Evolutionary conservation across 2,329 filamentous ascomycete species (phyloP).

Genomic region (Cercospora citrullina): DNA sequence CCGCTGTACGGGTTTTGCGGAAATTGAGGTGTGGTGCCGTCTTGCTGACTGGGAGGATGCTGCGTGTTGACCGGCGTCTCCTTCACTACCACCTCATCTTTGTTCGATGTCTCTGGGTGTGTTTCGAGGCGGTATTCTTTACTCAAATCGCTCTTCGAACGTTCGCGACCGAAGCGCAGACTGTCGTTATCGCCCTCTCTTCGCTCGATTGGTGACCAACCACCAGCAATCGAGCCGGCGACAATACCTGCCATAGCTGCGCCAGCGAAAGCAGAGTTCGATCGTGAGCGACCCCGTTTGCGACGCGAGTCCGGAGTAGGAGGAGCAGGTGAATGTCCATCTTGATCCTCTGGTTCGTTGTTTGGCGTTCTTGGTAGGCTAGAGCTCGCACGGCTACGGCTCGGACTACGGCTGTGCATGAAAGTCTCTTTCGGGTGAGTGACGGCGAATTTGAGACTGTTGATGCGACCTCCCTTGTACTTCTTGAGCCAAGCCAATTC

Average conservation of each 20-base stretch:
- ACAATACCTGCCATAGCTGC: slow-evolving; percentile 83
- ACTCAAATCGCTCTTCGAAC: slow-evolving; percentile 36
- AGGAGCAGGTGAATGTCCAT: slow-evolving; percentile 46
- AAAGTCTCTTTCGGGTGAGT: slow-evolving; percentile 72
- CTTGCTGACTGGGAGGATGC: slow-evolving; percentile 47
- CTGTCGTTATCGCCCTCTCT: slow-evolving; percentile 40
- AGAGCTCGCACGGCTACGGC: slow-evolving; percentile 62
- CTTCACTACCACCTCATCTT: slow-evolving; percentile 50
- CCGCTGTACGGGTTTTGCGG: slow-evolving; percentile 45
- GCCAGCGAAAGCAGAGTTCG: slow-evolving; percentile 71
- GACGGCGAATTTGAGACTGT: slow-evolving; percentile 76
- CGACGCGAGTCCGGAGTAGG: slow-evolving; percentile 56
- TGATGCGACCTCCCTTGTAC: slow-evolving; percentile 78
- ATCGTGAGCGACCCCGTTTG: slow-evolving; percentile 65
- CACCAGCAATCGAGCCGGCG: slow-evolving; percentile 68
- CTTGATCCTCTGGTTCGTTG: slow-evolving; percentile 49
- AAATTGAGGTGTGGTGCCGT: slow-evolving; percentile 48
- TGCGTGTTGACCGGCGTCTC: slow-evolving; percentile 41
- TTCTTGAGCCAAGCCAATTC: slow-evolving; percentile 78
- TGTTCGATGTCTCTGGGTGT: slow-evolving; percentile 52
- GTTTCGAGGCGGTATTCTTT: slow-evolving; percentile 46
- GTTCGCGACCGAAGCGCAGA: slow-evolving; percentile 29
- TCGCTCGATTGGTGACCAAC: slow-evolving; percentile 71
- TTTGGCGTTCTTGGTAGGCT: slow-evolving; percentile 65
- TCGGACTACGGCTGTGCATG: slow-evolving; percentile 62